Evolutionary conservation across 768 basidiomycete genomes (phyloP).

Genomic region (Lactarius akahatsu): DNA sequence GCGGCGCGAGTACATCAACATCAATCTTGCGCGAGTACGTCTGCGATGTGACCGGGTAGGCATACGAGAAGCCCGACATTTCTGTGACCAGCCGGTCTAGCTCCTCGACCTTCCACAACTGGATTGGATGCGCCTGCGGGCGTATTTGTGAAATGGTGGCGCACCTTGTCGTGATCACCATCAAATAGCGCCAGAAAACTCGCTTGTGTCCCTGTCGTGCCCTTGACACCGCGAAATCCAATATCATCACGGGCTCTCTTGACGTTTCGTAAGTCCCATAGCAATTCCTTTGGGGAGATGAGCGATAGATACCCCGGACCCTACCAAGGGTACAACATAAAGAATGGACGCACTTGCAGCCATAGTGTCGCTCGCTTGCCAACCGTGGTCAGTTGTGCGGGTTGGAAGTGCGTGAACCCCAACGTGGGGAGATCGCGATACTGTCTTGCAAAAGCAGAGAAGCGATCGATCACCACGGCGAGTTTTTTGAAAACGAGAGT

Average conservation of each 20-base stretch:
- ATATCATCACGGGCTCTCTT: constrained; percentile 86
- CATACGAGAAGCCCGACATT: constrained; percentile 89
- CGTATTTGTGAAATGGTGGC: not conserved
- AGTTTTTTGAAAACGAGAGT: constrained; percentile 83
- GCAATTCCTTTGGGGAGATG: constrained; percentile 63
- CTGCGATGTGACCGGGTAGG: constrained; percentile 97
- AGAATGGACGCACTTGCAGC: constrained; percentile 66
- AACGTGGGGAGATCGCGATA: constrained; percentile 89
- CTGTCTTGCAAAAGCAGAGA: constrained; percentile 79
- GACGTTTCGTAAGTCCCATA: constrained; percentile 96
- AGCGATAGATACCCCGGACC: not conserved
- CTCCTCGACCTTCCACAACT: constrained; percentile 63
- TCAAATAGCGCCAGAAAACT: constrained; percentile 94
- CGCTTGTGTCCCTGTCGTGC: constrained; percentile 98
- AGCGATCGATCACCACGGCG: constrained; percentile 85
- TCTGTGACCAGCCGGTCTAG: constrained; percentile 88
- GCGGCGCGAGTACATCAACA: constrained; percentile 84
- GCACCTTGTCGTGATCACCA: constrained; percentile 88
- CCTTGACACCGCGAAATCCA: constrained; percentile 97
- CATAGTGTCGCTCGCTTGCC: constrained; percentile 96
- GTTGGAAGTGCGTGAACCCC: constrained; percentile 99
- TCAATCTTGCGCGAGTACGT: constrained; percentile 99
- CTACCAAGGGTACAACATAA: not conserved
- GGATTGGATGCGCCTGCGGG: not conserved
- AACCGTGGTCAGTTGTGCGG: constrained; percentile 96